Evolutionary conservation across 2,329 filamentous ascomycete species (phyloP).

Genomic region (Chrysosporium queenslandicum): DNA sequence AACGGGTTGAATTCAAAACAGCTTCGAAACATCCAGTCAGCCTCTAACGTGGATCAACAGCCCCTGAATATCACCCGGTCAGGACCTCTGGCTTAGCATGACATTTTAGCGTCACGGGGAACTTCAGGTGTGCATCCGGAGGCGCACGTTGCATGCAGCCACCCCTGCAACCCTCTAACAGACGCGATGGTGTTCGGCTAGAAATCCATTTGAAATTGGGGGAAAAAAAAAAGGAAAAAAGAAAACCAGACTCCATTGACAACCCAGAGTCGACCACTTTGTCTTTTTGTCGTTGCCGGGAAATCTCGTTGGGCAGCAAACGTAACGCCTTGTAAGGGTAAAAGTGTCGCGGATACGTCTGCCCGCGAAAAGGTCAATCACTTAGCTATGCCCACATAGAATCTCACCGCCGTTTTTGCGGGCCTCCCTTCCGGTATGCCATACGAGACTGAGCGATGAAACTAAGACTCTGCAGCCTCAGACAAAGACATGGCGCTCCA

Average conservation of each 20-base stretch:
- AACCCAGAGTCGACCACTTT: not conserved
- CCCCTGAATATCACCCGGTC: slow-evolving; percentile 2
- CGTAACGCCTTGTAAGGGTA: not conserved
- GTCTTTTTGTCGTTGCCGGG: not conserved
- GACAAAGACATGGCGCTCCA: not conserved
- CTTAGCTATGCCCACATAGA: not conserved
- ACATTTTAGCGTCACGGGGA: slow-evolving; percentile 6
- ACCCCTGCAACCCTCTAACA: slow-evolving; percentile 8
- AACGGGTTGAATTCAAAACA: not conserved
- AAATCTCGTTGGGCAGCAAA: not conserved
- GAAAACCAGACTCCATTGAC: not conserved
- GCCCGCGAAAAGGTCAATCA: not conserved
- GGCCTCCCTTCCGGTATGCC: not conserved
- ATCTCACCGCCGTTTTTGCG: not conserved
- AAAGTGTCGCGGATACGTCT: not conserved
- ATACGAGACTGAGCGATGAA: not conserved
- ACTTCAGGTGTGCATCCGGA: slow-evolving; percentile 4
- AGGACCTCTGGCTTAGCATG: not conserved
- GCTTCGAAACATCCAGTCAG: slow-evolving; percentile 6
- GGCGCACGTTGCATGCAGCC: slow-evolving; percentile 11
- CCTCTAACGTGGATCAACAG: not conserved
- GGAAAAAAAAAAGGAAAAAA: not conserved
- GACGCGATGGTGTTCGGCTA: slow-evolving; percentile 2
- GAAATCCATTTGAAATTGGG: not conserved
- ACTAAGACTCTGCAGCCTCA: not conserved